These are phyloP conservation scores for Pholiota conissans DNA, from an alignment of 768 basidiomycete genomes.

Conservation along the genomic window DNA sequence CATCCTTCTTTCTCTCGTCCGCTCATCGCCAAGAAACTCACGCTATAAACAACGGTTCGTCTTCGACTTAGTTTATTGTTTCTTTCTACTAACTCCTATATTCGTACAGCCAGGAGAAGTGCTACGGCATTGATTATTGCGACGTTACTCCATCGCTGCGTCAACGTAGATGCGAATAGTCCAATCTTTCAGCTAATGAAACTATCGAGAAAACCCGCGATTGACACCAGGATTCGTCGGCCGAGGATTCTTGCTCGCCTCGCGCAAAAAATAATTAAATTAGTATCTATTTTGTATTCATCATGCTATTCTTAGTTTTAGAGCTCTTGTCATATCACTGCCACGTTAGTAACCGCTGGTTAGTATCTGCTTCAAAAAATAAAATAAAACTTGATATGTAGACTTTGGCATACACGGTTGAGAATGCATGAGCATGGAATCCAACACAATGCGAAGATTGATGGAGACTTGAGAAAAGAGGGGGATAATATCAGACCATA, in stretches of 20 bases:
- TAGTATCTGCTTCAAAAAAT: neutral
- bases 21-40: neutral
- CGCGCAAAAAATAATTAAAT: slow-evolving; percentile 12
- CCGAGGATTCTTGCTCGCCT: slow-evolving; percentile 15
- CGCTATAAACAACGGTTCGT: slow-evolving; percentile 1
- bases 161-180: neutral
- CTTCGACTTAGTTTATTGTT: neutral
- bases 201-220: slow-evolving; percentile 7
- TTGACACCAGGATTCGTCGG: slow-evolving; percentile 13
- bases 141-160: neutral
- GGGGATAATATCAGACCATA: slow-evolving; percentile 16
- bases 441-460: neutral
- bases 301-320: neutral
- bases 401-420: neutral
- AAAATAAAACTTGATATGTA: neutral
- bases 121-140: neutral
- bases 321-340: neutral
- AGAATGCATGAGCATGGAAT: neutral
- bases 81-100: neutral
- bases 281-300: neutral
- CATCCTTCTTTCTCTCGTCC: neutral
- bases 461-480: neutral
- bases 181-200: neutral
- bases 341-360: neutral
- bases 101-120: neutral